These are phyloP conservation scores for Xylariaceae sp. DNA, from an alignment of 2,329 filamentous ascomycete genomes.

Conservation along the genomic window DNA sequence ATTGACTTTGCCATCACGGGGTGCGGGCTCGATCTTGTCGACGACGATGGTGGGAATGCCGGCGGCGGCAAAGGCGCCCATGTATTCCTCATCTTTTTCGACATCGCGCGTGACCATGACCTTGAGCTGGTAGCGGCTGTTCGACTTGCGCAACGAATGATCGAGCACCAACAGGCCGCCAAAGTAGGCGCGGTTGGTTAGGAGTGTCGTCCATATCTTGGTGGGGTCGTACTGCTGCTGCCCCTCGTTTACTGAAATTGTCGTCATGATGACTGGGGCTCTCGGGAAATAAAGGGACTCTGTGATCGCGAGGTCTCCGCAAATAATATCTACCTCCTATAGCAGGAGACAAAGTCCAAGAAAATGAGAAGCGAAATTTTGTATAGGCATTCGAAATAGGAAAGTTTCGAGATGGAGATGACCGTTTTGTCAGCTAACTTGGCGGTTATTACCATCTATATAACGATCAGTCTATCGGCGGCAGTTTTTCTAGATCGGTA, in stretches of 20 bases:
- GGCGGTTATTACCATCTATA: too few species aligned
- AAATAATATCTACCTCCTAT: neutral
- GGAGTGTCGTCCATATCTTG: constrained; percentile 44
- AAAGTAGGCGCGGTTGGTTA: constrained; percentile 44
- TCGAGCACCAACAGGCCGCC: constrained; percentile 41
- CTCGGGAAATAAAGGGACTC: neutral
- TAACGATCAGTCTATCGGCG: constrained; percentile 2
- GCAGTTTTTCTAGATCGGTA: neutral
- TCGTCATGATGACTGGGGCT: constrained; percentile 23
- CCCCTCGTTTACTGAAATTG: constrained; percentile 1
- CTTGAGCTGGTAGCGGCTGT: constrained; percentile 40
- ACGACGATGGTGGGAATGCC: constrained; percentile 45
- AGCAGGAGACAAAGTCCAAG: neutral
- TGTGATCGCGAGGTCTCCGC: neutral
- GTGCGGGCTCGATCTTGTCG: constrained; percentile 44
- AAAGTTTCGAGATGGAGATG: too few species aligned
- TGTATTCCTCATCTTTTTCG: constrained; percentile 44
- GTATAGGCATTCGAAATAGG: neutral
- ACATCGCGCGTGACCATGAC: constrained; percentile 45
- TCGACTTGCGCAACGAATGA: constrained; percentile 39
- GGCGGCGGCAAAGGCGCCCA: constrained; percentile 43
- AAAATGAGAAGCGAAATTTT: neutral
- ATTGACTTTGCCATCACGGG: constrained; percentile 44
- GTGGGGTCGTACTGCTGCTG: constrained; percentile 37
- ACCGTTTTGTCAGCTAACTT: constrained; percentile 9